A percentile compares a stretch with the other conserved stretches of the same genome.
These are phyloP conservation scores for Talaromyces sp. DNA, from an alignment of 2,329 filamentous ascomycete species.

Conservation along the genomic window DNA sequence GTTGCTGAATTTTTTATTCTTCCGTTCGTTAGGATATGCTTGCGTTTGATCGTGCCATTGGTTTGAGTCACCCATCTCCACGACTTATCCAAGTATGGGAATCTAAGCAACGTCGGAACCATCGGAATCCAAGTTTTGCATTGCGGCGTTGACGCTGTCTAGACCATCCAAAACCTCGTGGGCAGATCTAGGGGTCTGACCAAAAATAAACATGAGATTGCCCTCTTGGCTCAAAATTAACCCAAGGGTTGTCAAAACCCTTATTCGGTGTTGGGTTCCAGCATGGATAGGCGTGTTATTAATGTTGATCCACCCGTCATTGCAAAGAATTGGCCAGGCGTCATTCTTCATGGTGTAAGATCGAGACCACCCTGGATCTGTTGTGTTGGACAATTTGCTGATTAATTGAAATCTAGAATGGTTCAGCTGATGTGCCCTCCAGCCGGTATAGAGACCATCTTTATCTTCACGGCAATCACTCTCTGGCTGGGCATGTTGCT, in stretches of 20 bases:
- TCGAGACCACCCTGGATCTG: not conserved
- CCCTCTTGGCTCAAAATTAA: conserved; percentile 45
- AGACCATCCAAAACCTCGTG: too few relatives aligned
- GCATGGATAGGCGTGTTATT: conserved; percentile 47
- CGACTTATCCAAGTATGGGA: not conserved
- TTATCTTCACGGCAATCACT: conserved; percentile 42
- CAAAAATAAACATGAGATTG: too few relatives aligned
- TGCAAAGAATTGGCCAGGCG: conserved; percentile 30
- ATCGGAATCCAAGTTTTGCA: not conserved
- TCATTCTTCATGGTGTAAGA: conserved; percentile 14
- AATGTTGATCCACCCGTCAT: conserved; percentile 46
- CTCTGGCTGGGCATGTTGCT: conserved; percentile 48
- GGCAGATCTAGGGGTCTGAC: not conserved
- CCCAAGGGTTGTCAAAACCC: conserved; percentile 44
- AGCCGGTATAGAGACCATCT: conserved; percentile 45
- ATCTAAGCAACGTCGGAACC: not conserved
- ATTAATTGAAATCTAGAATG: conserved; percentile 21
- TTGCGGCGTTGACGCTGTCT: not conserved
- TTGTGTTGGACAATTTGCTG: not conserved
- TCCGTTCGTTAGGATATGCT: not conserved
- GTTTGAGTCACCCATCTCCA: not conserved
- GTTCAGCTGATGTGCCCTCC: conserved; percentile 48
- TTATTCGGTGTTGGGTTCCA: conserved; percentile 48
- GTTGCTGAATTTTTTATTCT: not conserved
- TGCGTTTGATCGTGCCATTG: too few relatives aligned